Evolutionary conservation across 1,284 basidiomycete species (phyloP), one percentile per base, ranked within the genome.

Genomic region (Flammula alnicola): DNA sequence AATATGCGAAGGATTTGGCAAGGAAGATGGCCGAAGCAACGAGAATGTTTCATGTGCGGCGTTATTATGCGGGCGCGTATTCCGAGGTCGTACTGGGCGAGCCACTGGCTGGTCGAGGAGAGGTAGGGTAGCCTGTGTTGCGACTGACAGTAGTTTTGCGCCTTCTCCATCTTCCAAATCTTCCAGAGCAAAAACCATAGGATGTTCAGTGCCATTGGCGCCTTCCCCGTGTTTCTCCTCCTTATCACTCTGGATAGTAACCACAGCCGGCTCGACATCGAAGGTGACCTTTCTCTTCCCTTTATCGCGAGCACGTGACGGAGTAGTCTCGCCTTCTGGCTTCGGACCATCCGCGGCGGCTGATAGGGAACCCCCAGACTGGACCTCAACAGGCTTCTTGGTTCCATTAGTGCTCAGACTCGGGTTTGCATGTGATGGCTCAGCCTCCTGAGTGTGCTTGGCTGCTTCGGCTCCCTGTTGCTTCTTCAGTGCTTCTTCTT

Each of bases 221-320:
- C 60, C 63, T 37, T 65, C 68, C 40, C 67, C 68, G 47, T 66
- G 61, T 46, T 64, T 67, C 30, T 60, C 58, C 37, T 63, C 65
- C 9, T 66, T 58, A 36, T 71, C 69, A 30, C 67, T 60, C 37
- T 76, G 73, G 47, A 78, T 78, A 36, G 77, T 73, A 22, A 75
- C 66, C 7, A 78, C 74, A 32, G 75, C 80, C 12, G 83, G 77
- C 61, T 83, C 71, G 41, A 86, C 78, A 55, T 88, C 79, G 58
- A 91, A 91, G 7, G 86, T 88, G 16, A 91, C 87, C 63, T 83
- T 87, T 48, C 83, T 73, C 62, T 82, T 86, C 30, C 75, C 78
- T 61, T 82, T 87, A 30, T 70, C 64, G 54, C 62, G 58, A 19
- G 61, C 65, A 48, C 65, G 63, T 55, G 64, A 58, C 27, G 57